phyloP scores from a whole-genome alignment of 768 basidiomycete species.

The Mycena venus region DNA sequence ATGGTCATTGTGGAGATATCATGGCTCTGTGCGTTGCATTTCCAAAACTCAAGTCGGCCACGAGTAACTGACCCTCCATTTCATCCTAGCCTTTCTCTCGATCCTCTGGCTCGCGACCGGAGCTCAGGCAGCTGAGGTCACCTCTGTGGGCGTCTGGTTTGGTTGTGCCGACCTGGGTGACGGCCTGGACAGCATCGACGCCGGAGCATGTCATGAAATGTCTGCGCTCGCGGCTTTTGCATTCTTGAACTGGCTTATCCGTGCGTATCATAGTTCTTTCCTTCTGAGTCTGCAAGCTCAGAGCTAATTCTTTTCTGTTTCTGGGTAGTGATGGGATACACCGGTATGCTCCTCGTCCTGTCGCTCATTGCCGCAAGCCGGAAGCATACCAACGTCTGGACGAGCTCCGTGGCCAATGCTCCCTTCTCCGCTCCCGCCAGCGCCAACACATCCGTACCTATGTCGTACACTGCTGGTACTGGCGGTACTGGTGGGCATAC shows the following conservation, averaged over 20 bases:
- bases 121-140: neutral
- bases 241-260: conserved; percentile 18
- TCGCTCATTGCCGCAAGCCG: too few relatives aligned
- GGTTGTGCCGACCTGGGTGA: neutral
- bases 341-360: too few relatives aligned
- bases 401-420: too few relatives aligned
- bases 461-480: too few relatives aligned
- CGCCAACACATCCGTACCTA: too few relatives aligned
- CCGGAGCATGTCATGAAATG: neutral
- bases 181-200: neutral
- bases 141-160: neutral
- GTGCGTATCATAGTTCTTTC: neutral
- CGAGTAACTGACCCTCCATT: neutral
- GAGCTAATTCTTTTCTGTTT: too few relatives aligned
- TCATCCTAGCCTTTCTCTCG: neutral
- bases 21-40: conserved; percentile 3
- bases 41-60: neutral
- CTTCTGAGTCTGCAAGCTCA: too few relatives aligned
- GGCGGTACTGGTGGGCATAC: too few relatives aligned
- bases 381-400: too few relatives aligned
- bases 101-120: conserved; percentile 14
- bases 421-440: too few relatives aligned
- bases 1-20: conserved; percentile 22
- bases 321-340: too few relatives aligned
- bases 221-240: conserved; percentile 10